Conservation (phyloP, 1,139 yeast genomes). For the Suhomyces panamericanus region DNA sequence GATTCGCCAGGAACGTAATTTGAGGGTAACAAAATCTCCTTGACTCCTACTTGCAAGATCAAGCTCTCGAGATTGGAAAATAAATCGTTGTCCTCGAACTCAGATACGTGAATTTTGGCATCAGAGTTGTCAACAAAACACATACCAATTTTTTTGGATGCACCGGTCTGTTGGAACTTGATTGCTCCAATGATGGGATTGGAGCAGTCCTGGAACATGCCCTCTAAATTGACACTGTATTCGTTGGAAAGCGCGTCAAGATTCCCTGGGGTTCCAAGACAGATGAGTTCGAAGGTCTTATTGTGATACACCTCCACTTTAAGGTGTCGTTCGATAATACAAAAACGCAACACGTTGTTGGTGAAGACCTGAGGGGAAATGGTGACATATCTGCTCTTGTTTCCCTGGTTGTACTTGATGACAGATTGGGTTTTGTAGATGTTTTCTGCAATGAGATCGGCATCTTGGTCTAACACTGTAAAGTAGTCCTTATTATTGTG, state of each 20-base stretch:
- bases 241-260: conserved; percentile 48
- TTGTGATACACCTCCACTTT: conserved; percentile 75
- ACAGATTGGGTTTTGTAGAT: conserved; percentile 84
- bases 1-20: conserved; percentile 29
- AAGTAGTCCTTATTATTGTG: conserved; percentile 71
- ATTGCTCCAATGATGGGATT: conserved; percentile 77
- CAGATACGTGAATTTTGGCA: conserved; percentile 66
- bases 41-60: conserved; percentile 83
- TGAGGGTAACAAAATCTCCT: conserved; percentile 71
- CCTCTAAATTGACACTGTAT: conserved; percentile 64
- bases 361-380: conserved; percentile 73
- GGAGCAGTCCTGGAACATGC: conserved; percentile 57
- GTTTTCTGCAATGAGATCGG: conserved; percentile 75
- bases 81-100: conserved; percentile 84
- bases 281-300: conserved; percentile 56
- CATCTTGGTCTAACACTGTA: conserved; percentile 76
- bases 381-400: conserved; percentile 66
- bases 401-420: conserved; percentile 53
- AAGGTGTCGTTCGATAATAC: conserved; percentile 65
- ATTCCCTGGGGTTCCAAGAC: conserved; percentile 88
- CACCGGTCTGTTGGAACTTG: conserved; percentile 50
- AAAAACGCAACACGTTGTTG: conserved; percentile 59
- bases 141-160: conserved; percentile 62
- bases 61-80: conserved; percentile 84
- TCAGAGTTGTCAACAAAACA: conserved; percentile 77